These are phyloP conservation scores for Candida vaughaniae DNA, from an alignment of 805 yeast species.

Conservation along the genomic window DNA sequence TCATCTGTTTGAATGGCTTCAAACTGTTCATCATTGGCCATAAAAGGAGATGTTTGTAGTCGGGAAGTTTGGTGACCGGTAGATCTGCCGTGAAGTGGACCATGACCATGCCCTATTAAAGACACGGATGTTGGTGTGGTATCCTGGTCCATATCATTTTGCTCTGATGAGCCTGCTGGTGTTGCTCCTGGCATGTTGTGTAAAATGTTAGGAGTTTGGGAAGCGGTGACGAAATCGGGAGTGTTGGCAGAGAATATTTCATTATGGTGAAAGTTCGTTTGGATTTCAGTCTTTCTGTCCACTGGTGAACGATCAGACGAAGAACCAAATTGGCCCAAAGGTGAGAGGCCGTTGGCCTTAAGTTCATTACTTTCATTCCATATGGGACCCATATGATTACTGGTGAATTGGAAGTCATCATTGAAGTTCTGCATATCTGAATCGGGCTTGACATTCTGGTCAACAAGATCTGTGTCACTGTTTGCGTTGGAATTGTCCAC, in stretches of 20 bases:
- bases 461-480: constrained; percentile 7
- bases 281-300: constrained; percentile 4
- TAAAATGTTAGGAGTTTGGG: constrained; percentile 15
- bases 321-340: constrained; percentile 19
- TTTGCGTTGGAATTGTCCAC: constrained; percentile 5
- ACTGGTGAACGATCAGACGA: constrained; percentile 11
- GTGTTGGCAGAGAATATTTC: constrained; percentile 22
- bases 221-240: constrained; percentile 21
- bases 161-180: too few relatives aligned
- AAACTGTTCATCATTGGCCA: constrained; percentile 7
- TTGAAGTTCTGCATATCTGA: constrained; percentile 7
- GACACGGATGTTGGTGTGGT: constrained; percentile 4
- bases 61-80: neutral
- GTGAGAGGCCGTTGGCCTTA: constrained; percentile 16
- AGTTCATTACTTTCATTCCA: constrained; percentile 12
- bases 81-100: neutral
- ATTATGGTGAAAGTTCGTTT: constrained; percentile 15
- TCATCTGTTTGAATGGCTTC: constrained; percentile 10
- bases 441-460: neutral
- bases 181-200: constrained; percentile 9
- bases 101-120: neutral
- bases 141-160: constrained; percentile 6
- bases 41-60: constrained; percentile 4
- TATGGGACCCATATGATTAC: constrained; percentile 3
- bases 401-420: constrained; percentile 8